Evolutionary conservation across 352 stramenopile species (phyloP), one percentile per base, ranked within the genome.

Genomic region (Globisporangium spiculum): DNA sequence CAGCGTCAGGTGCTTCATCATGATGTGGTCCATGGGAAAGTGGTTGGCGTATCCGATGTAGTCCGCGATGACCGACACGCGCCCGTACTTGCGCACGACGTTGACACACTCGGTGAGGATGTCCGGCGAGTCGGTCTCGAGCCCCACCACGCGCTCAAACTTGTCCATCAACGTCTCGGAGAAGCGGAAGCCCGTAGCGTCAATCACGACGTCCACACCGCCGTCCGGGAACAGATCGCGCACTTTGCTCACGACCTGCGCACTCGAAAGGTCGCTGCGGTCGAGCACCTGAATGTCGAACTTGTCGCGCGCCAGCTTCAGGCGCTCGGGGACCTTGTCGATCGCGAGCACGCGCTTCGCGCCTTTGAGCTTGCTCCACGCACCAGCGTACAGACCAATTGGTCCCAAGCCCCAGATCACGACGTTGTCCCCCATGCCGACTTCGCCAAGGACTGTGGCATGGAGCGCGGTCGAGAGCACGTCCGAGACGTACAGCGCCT

Each of bases 371-470:
- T 90, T 86, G 70, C 77, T 80, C 81, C 84, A 92, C 63, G 88
- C 62, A 8, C 73, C 80, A 3, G 79, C 69, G 69, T 85, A 78
- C 3, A 92, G 66, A 1, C 84, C 81, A 6, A 92, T 78, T 6
- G 84, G 81, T 0, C 81, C 84, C 26, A 92, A 69, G 1, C 84
- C 84, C 84, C 84, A 92, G 72, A 92, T 84, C 4, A 90, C 81
- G 26, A 90, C 84, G 14, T 55, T 68, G 44, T 89, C 77, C n/a
- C 70, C 73, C 34, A 73, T 57, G 63, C 81, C 75, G 46, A 92
- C 78, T 9, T 80, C 67, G n/a, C 78, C 86, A 63, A 82, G 75
- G 26, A 90, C 76, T 0, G 86, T 80, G 24, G 84, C 86, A 60
- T 93, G 83, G 46, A 93, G 72, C 2, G 74, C 77, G 36, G 81